Evolutionary conservation across 129 eudicot genomes (phyloP).

Genomic region (Tagetes erecta): DNA sequence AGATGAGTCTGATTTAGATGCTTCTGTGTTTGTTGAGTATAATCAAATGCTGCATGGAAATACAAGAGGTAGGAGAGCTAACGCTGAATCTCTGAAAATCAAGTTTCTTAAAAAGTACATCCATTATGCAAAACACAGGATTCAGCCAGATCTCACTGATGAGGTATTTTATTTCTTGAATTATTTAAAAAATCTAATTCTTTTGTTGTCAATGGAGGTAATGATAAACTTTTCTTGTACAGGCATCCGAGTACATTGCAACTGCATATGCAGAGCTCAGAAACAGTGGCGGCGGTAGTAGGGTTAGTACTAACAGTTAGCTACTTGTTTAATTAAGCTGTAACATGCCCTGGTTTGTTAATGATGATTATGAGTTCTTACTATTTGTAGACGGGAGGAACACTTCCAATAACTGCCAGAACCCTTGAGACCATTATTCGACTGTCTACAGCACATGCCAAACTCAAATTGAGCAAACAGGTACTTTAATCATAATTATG

Average conservation of each 20-base stretch:
- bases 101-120: slow-evolving; percentile 95
- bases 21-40: slow-evolving; percentile 76
- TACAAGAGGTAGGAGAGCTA: slow-evolving; percentile 52
- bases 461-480: slow-evolving; percentile 85
- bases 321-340: background rate
- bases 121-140: slow-evolving; percentile 90
- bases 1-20: slow-evolving; percentile 67
- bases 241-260: slow-evolving; percentile 97
- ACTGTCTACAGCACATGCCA: slow-evolving; percentile 98
- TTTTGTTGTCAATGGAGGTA: slow-evolving; percentile 13
- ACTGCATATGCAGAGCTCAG: slow-evolving; percentile 98
- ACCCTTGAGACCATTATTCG: slow-evolving; percentile 94
- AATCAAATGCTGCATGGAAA: slow-evolving; percentile 88
- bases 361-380: background rate
- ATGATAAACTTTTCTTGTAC: slow-evolving; percentile 25
- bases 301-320: slow-evolving; percentile 48
- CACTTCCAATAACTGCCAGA: slow-evolving; percentile 99
- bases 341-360: background rate
- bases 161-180: slow-evolving; percentile 53
- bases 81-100: slow-evolving; percentile 78
- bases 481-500: slow-evolving; percentile 32
- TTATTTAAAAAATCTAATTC: background rate
- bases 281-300: slow-evolving; percentile 68
- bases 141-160: slow-evolving; percentile 93
- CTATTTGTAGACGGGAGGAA: slow-evolving; percentile 74